These are phyloP conservation scores for Allomyces macrogynus DNA, from an alignment of 192 early-diverging fungal species.

Conservation along the genomic window DNA sequence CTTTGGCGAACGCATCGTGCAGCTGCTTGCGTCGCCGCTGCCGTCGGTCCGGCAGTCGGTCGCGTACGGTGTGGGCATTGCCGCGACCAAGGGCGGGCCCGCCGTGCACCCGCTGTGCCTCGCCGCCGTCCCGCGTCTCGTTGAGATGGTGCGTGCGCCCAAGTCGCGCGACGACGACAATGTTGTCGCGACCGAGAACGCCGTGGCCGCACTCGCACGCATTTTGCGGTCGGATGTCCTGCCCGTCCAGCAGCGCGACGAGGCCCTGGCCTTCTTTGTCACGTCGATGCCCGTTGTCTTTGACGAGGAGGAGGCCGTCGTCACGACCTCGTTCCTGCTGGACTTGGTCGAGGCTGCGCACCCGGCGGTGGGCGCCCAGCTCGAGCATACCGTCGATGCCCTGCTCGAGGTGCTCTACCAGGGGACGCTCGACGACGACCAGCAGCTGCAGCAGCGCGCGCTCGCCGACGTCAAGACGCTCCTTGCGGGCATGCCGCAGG, in stretches of 20 bases:
- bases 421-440: neutral
- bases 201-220: slow-evolving; percentile 77
- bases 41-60: slow-evolving; percentile 80
- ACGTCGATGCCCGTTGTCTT: slow-evolving; percentile 56
- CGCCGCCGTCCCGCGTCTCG: slow-evolving; percentile 52
- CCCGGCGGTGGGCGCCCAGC: neutral
- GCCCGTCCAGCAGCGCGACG: slow-evolving; percentile 9
- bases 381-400: neutral
- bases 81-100: slow-evolving; percentile 70
- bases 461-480: too few relatives aligned
- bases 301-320: slow-evolving; percentile 72
- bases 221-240: slow-evolving; percentile 46
- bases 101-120: slow-evolving; percentile 40
- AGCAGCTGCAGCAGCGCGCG: too few relatives aligned
- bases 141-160: slow-evolving; percentile 41
- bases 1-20: slow-evolving; percentile 38
- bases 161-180: slow-evolving; percentile 51
- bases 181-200: slow-evolving; percentile 80
- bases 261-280: slow-evolving; percentile 42
- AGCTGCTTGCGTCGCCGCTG: slow-evolving; percentile 30
- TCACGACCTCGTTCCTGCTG: slow-evolving; percentile 54
- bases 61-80: slow-evolving; percentile 82
- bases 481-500: too few relatives aligned
- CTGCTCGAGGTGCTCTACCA: neutral
- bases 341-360: slow-evolving; percentile 30